These are phyloP conservation scores for Acanthamoeba polyphaga DNA, from an alignment of 208 protist species.

Conservation along the genomic window DNA sequence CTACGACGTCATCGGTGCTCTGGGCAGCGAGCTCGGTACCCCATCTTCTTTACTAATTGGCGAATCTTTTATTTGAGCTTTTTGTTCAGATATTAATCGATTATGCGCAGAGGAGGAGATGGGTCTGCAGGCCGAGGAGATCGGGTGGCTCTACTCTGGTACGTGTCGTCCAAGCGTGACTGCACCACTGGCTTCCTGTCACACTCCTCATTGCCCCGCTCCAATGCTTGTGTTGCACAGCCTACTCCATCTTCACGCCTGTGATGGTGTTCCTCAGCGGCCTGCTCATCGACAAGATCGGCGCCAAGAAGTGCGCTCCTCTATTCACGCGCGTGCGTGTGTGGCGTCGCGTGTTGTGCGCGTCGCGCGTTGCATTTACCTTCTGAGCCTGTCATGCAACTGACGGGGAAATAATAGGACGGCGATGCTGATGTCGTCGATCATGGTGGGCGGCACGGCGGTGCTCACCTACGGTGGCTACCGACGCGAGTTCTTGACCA, in stretches of 20 bases:
- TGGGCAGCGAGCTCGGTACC: constrained; percentile 52
- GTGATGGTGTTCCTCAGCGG: constrained; percentile 63
- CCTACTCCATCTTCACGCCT: constrained; percentile 70
- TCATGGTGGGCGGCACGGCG: constrained; percentile 51
- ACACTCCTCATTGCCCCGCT: not conserved
- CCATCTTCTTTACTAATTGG: not conserved
- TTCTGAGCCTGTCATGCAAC: too few relatives aligned
- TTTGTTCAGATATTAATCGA: not conserved
- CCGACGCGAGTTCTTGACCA: not conserved
- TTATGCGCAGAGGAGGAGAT: not conserved
- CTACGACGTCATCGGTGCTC: constrained; percentile 51
- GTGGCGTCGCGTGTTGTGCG: not conserved
- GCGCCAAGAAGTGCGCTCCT: constrained; percentile 20
- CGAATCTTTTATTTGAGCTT: too few relatives aligned
- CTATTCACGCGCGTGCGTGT: not conserved
- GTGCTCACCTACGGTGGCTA: not conserved
- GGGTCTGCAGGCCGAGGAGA: constrained; percentile 35
- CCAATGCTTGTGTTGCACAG: not conserved
- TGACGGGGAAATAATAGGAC: constrained; percentile 21
- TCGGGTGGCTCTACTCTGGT: constrained; percentile 69
- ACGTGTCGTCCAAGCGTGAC: not conserved
- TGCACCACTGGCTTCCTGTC: not conserved
- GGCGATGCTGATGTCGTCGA: constrained; percentile 34
- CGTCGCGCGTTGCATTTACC: not conserved
- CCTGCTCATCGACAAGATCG: constrained; percentile 59